Base-by-base conservation (phyloP, 2,329 filamentous ascomycete genomes). In the Fusarium bulbicola region DNA sequence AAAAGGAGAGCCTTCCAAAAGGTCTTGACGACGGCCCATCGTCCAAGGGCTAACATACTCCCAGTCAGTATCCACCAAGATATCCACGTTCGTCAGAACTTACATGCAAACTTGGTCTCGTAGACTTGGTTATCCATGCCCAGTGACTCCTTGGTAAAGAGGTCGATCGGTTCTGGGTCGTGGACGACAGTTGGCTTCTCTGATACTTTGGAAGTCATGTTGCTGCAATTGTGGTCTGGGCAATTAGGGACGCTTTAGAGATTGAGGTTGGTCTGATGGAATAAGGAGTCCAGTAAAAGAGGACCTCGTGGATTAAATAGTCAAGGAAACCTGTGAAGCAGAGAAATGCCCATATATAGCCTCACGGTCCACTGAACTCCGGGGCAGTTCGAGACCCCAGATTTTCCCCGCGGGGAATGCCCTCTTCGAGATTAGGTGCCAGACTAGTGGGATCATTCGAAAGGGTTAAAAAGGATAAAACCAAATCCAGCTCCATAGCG, bases 1-100 rank as follows among this genome's bases (percentile, higher is more conserved):
- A 63, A 63, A 43, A 63, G 57, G 21, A 46, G 36, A 34, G 60
- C 36, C 21, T 32, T 63, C 60, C 60, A 63, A 39, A 63, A 63
- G 16, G 54, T 39, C 7, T 40, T 63, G 26, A 59, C 42, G 1
- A 49, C 60, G 5, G 57, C 60, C 54, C 60, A 63, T 42, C 57
- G 57, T 26, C 60, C 60, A 32, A 63, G 60, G 15, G 60, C 60
- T 63, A 14, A n/a, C 16, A 21, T 10, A 21, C 11, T n/a, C 2
- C 18, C 5, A 21, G 20, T 39, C 34, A 53, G 50, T 53, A 15
- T 10, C 34, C 7, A 28, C 10, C 7, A 4, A 7, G 7, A 18
- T 26, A 9, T 13, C 10, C 20, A 37, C 18, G 34, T 2, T 28
- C 24, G 15, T 18, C 1, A 1, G 20, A 21, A 39, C 34, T 4